Evolutionary conservation across 495 filamentous ascomycete genomes (phyloP).

Genomic region (Podospora tetraspora): DNA sequence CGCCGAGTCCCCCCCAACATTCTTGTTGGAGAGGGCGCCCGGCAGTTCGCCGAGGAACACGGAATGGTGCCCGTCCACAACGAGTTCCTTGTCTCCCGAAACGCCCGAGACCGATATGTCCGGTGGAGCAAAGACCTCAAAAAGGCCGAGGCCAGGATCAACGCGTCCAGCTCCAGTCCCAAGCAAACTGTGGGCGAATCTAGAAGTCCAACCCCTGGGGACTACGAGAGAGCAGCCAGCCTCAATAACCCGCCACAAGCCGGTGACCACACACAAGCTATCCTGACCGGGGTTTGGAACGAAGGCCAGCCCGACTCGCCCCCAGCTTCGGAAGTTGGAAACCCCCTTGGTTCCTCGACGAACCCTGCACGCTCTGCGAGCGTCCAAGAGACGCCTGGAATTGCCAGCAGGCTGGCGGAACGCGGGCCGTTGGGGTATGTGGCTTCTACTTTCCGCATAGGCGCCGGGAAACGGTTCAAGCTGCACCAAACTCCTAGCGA

Average conservation of each 20-base stretch:
- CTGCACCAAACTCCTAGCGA: conserved; percentile 18
- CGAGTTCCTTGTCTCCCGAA: conserved; percentile 68
- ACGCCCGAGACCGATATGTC: conserved; percentile 65
- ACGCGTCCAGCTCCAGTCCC: background rate
- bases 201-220: conserved; percentile 14
- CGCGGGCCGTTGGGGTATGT: conserved; percentile 13
- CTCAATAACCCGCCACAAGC: conserved; percentile 16
- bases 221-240: conserved; percentile 22
- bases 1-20: conserved; percentile 89
- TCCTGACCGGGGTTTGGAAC: conserved; percentile 55
- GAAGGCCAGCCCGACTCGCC: conserved; percentile 55
- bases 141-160: conserved; percentile 40
- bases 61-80: conserved; percentile 63
- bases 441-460: conserved; percentile 18
- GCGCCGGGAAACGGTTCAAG: conserved; percentile 13
- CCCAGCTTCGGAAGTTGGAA: conserved; percentile 13
- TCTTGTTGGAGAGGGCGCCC: conserved; percentile 77
- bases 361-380: conserved; percentile 11
- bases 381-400: conserved; percentile 2
- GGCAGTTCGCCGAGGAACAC: conserved; percentile 73
- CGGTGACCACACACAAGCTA: conserved; percentile 46
- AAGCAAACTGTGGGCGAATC: conserved; percentile 10
- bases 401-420: conserved; percentile 2
- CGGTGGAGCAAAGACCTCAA: conserved; percentile 73
- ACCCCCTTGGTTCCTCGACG: conserved; percentile 5